Base-by-base conservation (phyloP, 164 flowering plant species). In the Berberis thunbergii region DNA sequence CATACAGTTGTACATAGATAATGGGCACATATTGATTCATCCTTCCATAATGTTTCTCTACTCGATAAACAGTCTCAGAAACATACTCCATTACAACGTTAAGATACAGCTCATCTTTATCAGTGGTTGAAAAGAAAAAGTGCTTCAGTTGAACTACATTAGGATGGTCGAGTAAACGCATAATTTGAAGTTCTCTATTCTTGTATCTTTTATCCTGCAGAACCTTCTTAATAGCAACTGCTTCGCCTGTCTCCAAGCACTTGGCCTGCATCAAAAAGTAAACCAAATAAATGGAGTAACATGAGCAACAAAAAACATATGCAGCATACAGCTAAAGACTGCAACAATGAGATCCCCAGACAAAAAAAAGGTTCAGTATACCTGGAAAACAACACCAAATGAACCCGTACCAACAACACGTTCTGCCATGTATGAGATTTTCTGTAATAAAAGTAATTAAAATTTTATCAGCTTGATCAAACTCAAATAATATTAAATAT, bases 351-450 rank as follows among this genome's bases (percentile, higher is more conserved):
- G 8, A n/a, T n/a, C 26, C 50, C 3, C 40, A 45, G 11, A 60
- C 50, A 44, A 60, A 3, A 43, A 50, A 63, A 4, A 4, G 39
- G 26, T 43, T 60, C 9, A 26, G 39, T n/a, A n/a, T 75, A 93
- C 99, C 97, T 95, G 96, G 75, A 83, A 95, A 45, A 95, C 99
- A 63, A 91, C 94, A 59, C 99, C 99, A 80, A 95, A 95, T n/a
- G 99, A 95, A 76, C 99, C 99, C 73, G 91, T 89, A 49, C 99
- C 99, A 61, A 91, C 99, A 57, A 91, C 94, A 67, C 96, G 94
- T 75, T 95, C 99, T 49, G 96, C 97, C 91, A 87, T 86, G 76
- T 85, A 95, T 5, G 99, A 89, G 69, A 91, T 67, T 54, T 89
- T 88, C 99, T 95, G 85, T 48, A 53, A 75, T 13, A 44, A 26